A percentile compares a stretch with the other conserved stretches of the same genome.
phyloP scores from a whole-genome alignment of 2,329 filamentous ascomycete species.

The Thelonectria discophora region DNA sequence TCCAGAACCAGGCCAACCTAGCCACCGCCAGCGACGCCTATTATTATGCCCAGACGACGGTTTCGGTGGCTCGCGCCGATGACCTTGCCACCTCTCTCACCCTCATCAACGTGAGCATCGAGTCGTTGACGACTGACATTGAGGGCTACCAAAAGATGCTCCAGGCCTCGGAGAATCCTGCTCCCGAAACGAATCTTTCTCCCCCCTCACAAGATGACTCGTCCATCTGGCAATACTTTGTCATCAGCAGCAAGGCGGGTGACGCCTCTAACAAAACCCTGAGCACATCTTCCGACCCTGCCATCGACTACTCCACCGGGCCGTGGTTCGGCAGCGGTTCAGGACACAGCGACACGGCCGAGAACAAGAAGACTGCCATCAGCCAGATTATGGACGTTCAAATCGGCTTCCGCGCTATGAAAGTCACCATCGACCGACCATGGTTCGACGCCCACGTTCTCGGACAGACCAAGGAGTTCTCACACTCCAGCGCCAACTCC shows the following conservation, averaged over 20 bases:
- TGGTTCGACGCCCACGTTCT: conserved; percentile 3
- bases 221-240: neutral
- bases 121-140: neutral
- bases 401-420: conserved; percentile 11
- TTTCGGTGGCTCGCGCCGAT: neutral
- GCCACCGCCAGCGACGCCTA: neutral
- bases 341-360: neutral
- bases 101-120: neutral
- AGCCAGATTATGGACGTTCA: neutral
- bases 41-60: neutral
- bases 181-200: neutral
- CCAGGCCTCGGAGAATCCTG: neutral
- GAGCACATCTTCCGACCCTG: neutral
- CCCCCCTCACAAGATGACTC: neutral
- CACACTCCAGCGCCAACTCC: neutral
- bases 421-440: conserved; percentile 2
- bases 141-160: neutral
- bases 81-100: neutral
- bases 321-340: neutral
- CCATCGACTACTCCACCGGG: neutral
- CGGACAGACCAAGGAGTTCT: neutral
- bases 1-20: neutral
- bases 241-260: neutral
- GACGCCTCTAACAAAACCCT: neutral
- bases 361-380: neutral